Base-by-base conservation (phyloP, 2,329 filamentous ascomycete genomes). In the Dothideomycetes sp. region DNA sequence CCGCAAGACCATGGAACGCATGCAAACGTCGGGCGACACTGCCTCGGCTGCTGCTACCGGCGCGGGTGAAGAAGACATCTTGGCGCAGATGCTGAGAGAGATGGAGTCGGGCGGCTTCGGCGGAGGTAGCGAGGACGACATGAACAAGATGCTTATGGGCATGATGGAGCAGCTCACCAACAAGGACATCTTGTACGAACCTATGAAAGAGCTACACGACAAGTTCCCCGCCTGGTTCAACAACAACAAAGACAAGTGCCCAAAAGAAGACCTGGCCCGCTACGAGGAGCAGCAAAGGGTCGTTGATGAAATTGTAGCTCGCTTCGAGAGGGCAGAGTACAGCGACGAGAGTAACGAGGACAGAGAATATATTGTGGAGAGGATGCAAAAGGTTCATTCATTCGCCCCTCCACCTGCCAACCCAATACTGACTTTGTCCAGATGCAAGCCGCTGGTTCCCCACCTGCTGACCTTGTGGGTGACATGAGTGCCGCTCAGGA, bases 91-190 rank as follows among this genome's bases (percentile, higher is more conserved):
- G 69, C 72, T 98, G 54, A 91, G 91, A 60, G 84, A 91, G 46
- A 80, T 95, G 65, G 82, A 85, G 53, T 72, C 74, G 16, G 71
- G 77, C 5, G 72, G 71, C 17, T 54, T 69, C 43, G 60, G 68
- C 1, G 67, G 63, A 4, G 36, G 50, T 3, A 69, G 60, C 0
- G 79, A 75, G 19, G 68, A 52, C 2, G 87, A 94, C 51, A 84
- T 96, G 53, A 87, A 85, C 42, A 89, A 94, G 65, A 86, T 96
- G 78, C 75, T 98, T 44, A 77, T 94, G 72, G 84, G 84, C 39
- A 94, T 96, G 86, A 96, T 98, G 89, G 86, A 96, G 64, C 88
- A 98, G 61, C 72, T 98, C 47, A 96, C 91, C 3, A 94, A 94
- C 62, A 96, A 94, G 68, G 91, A 96, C 51, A 95, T 98, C 47